phyloP scores from a whole-genome alignment of 805 yeast genomes.

The Candida parachauliodes region DNA sequence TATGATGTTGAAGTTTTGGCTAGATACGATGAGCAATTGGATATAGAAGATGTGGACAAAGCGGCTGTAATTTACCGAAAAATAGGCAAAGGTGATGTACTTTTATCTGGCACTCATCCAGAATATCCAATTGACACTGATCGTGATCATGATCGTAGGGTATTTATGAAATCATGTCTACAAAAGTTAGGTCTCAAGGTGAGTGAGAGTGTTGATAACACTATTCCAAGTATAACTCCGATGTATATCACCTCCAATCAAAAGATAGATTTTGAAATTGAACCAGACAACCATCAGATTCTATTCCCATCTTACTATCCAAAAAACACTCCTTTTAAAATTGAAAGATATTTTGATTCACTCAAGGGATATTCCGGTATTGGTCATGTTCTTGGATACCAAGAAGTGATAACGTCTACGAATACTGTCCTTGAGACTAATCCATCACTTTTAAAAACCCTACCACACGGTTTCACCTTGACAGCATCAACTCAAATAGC shows the following conservation, averaged over 20 bases:
- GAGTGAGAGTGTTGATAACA: conserved; percentile 42
- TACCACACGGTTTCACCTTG: conserved; percentile 70
- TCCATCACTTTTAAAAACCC: conserved; percentile 46
- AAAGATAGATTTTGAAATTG: conserved; percentile 41
- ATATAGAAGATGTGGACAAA: conserved; percentile 40
- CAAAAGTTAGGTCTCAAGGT: conserved; percentile 64
- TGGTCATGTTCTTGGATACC: conserved; percentile 69
- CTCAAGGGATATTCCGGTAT: conserved; percentile 34
- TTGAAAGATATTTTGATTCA: conserved; percentile 48
- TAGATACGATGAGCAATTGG: conserved; percentile 52
- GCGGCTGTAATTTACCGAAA: conserved; percentile 75
- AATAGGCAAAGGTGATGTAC: conserved; percentile 71
- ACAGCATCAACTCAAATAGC: conserved; percentile 81
- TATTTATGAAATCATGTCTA: conserved; percentile 57
- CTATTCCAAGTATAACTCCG: conserved; percentile 69
- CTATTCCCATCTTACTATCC: conserved; percentile 39
- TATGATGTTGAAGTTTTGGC: conserved; percentile 73
- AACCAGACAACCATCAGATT: conserved; percentile 24
- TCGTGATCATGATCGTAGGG: conserved; percentile 46
- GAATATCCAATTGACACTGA: conserved; percentile 61
- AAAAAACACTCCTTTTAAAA: conserved; percentile 68
- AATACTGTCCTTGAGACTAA: conserved; percentile 74
- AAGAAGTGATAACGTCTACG: conserved; percentile 90
- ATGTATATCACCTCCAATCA: conserved; percentile 48
- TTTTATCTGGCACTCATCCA: conserved; percentile 86